Base-by-base conservation (phyloP, 2,329 filamentous ascomycete species). In the Nemania abortiva region DNA sequence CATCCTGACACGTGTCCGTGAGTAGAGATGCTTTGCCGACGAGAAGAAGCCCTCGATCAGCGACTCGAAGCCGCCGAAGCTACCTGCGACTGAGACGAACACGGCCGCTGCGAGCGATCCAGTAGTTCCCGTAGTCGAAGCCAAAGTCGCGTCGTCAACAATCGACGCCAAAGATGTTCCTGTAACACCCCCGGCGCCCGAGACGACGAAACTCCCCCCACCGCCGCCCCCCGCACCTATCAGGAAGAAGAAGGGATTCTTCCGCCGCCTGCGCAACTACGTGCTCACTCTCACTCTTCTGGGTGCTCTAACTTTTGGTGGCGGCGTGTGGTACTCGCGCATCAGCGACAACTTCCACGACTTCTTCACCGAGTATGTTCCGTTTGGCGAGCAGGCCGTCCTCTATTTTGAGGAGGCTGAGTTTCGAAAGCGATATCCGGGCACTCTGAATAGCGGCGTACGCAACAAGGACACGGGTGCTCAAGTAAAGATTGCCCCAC, bases 281-380 rank as follows among this genome's bases (percentile, higher is more conserved):
- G 83, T 98, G 66, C 83, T 95, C 73, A 92, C 92, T 63, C 82
- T 98, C 57, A 83, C 95, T 70, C 82, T 97, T 53, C 87, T 98
- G 31, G 90, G 92, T 29, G 89, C 89, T 6, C 82, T 97, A 53
- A 90, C 92, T 47, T 99, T 97, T 77, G 92, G 88, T 65, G 94
- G 94, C 73, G 94, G 95, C 74, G 91, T 98, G 64, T 97, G 92
- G 86, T 96, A 97, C 82, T 95, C 96, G 64, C 90, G 97, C 73
- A 88, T 96, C 81, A 97, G 92, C 78, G 96, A 99, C 85, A 97
- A 94, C 83, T 99, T 98, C 88, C 95, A 99, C 83, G 96, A 99
- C 82, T 96, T 98, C 85, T 99, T 99, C 84, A 98, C 95, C 76
- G 95, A 98, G 83, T 99, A 95, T 81, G 84, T 99, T 20, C 96